phyloP scores from a whole-genome alignment of 1,284 basidiomycete genomes.

The Xanthoconium separans region DNA sequence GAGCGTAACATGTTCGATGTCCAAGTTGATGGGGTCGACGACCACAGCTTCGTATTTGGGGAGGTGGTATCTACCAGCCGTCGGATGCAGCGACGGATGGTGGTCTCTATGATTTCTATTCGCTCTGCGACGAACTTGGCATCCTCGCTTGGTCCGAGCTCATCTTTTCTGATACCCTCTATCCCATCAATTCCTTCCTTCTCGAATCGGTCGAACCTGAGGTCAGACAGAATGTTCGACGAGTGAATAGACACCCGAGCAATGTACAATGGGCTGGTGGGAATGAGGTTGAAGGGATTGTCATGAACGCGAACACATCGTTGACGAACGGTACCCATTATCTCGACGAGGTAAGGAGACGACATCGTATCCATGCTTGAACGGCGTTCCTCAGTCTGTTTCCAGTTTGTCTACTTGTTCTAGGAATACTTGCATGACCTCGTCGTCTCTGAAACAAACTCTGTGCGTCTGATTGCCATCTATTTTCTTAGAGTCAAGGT shows the following conservation, averaged over 20 bases:
- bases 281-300: slow-evolving; percentile 61
- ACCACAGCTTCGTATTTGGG: slow-evolving; percentile 54
- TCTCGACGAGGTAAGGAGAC: slow-evolving; percentile 44
- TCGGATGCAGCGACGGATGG: slow-evolving; percentile 40
- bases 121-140: slow-evolving; percentile 31
- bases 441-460: slow-evolving; percentile 49
- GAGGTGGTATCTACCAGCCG: slow-evolving; percentile 54
- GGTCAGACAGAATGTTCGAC: slow-evolving; percentile 56
- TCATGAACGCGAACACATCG: slow-evolving; percentile 38
- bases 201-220: slow-evolving; percentile 54
- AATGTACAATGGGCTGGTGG: slow-evolving; percentile 62
- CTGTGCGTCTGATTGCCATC: slow-evolving; percentile 33
- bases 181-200: slow-evolving; percentile 54
- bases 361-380: background rate
- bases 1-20: background rate
- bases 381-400: background rate
- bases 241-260: slow-evolving; percentile 57
- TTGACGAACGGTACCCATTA: slow-evolving; percentile 45
- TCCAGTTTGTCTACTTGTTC: slow-evolving; percentile 50
- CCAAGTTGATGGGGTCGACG: background rate
- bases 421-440: slow-evolving; percentile 53
- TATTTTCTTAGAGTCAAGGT: background rate
- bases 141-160: slow-evolving; percentile 67
- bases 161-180: slow-evolving; percentile 61
- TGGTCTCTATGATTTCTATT: slow-evolving; percentile 28